phyloP scores from a whole-genome alignment of 352 stramenopile species.

The Elongisporangium prolatum region DNA sequence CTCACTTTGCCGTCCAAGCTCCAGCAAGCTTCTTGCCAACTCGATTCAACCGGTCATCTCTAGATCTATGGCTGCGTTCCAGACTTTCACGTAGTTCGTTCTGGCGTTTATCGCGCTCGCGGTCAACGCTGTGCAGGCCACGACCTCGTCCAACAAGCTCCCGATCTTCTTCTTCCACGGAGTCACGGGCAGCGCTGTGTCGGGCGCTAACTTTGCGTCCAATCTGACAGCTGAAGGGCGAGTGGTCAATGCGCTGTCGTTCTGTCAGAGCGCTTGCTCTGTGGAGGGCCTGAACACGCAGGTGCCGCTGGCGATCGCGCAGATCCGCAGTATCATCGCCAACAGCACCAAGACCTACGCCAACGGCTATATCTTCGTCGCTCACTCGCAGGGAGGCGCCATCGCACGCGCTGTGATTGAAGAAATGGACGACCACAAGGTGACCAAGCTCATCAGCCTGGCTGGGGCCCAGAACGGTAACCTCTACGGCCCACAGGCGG shows the following conservation, averaged over 20 bases:
- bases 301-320: conserved; percentile 37
- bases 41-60: not conserved
- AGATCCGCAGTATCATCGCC: conserved; percentile 25
- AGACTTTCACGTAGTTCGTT: not conserved
- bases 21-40: not conserved
- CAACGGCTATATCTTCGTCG: conserved; percentile 47
- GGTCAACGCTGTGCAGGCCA: not conserved
- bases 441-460: conserved; percentile 42
- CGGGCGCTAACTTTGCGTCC: conserved; percentile 10
- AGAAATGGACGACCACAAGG: conserved; percentile 56
- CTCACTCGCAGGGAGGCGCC: conserved; percentile 41
- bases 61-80: not conserved
- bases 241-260: conserved; percentile 21
- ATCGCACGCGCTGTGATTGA: conserved; percentile 45
- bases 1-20: too few relatives aligned
- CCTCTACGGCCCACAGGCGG: conserved; percentile 42
- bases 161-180: conserved; percentile 30
- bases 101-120: not conserved
- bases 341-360: conserved; percentile 23
- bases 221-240: conserved; percentile 22
- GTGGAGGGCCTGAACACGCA: conserved; percentile 24
- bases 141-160: not conserved
- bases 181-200: conserved; percentile 8
- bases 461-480: conserved; percentile 46
- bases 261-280: conserved; percentile 15